phyloP scores from a whole-genome alignment of 208 protist species.

The Trypanosoma melophagium region DNA sequence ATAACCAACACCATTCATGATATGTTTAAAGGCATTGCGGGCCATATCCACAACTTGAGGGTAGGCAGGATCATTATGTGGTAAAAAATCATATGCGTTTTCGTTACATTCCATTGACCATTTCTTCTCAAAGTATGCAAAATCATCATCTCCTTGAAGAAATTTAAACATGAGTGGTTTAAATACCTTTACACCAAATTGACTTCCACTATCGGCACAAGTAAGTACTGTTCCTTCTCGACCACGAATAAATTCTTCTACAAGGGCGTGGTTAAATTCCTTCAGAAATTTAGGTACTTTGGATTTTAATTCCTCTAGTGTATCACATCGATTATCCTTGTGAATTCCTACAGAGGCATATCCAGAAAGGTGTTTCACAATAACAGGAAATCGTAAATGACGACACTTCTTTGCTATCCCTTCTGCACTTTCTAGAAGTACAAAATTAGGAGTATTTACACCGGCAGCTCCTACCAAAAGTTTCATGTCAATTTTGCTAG shows the following conservation, averaged over 20 bases:
- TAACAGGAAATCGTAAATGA: constrained; percentile 85
- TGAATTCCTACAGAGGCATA: constrained; percentile 87
- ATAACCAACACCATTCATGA: constrained; percentile 87
- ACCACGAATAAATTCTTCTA: constrained; percentile 89
- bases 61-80: constrained; percentile 73
- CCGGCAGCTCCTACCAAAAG: constrained; percentile 74
- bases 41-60: constrained; percentile 70
- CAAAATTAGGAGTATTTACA: constrained; percentile 82
- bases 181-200: constrained; percentile 80
- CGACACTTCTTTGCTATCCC: constrained; percentile 81
- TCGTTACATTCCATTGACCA: constrained; percentile 78
- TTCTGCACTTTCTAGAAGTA: constrained; percentile 64
- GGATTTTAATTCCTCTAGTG: constrained; percentile 67
- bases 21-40: constrained; percentile 76
- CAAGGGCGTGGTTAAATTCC: constrained; percentile 80
- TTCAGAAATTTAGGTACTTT: constrained; percentile 70
- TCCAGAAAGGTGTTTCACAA: constrained; percentile 86
- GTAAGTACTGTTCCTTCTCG: constrained; percentile 84
- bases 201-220: constrained; percentile 68
- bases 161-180: constrained; percentile 87
- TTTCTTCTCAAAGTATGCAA: constrained; percentile 90
- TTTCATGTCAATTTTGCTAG: constrained; percentile 91
- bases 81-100: constrained; percentile 63
- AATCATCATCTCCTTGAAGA: constrained; percentile 70
- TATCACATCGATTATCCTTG: constrained; percentile 84